Conservation (phyloP, 2,329 filamentous ascomycete species). For the Lasiodiplodia theobromae region DNA sequence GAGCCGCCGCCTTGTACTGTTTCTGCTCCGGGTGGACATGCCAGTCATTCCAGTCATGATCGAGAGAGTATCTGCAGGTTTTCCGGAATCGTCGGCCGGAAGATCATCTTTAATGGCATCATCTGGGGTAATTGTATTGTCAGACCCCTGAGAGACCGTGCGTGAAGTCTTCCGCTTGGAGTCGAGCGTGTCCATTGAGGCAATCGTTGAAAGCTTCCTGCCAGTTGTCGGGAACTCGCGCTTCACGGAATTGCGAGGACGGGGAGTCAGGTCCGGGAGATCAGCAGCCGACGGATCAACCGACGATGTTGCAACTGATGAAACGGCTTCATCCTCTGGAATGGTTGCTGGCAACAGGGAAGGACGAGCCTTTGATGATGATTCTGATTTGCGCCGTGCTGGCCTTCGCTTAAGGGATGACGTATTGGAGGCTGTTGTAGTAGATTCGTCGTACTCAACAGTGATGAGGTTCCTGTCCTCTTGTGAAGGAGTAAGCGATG, state of each 20-base stretch:
- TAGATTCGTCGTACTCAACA: conserved; percentile 28
- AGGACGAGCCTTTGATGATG: conserved; percentile 50
- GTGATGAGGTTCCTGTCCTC: conserved; percentile 34
- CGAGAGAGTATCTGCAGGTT: conserved; percentile 20
- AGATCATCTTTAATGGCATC: conserved; percentile 26
- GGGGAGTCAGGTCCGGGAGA: conserved; percentile 40
- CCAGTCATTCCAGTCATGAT: conserved; percentile 26
- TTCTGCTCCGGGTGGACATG: conserved; percentile 49
- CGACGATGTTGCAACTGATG: conserved; percentile 44
- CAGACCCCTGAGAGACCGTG: conserved; percentile 17
- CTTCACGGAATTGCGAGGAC: conserved; percentile 38
- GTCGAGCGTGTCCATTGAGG: conserved; percentile 62
- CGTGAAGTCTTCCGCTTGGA: conserved; percentile 36
- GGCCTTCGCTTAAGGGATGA: conserved; percentile 46
- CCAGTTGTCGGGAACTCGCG: conserved; percentile 61
- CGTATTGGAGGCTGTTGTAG: background rate
- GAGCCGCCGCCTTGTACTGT: conserved; percentile 68
- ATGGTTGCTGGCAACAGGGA: conserved; percentile 38
- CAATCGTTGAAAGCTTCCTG: conserved; percentile 65
- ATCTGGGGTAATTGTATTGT: conserved; percentile 30
- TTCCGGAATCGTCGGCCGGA: conserved; percentile 7
- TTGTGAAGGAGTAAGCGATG: conserved; percentile 36
- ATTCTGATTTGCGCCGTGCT: conserved; percentile 46
- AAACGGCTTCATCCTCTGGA: conserved; percentile 39
- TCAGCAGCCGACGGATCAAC: conserved; percentile 44